Percentiles rank a stretch among this genome's conserved stretches.
Evolutionary conservation across 2,329 filamentous ascomycete species (phyloP).

Genomic region (Microdochium bolleyi): DNA sequence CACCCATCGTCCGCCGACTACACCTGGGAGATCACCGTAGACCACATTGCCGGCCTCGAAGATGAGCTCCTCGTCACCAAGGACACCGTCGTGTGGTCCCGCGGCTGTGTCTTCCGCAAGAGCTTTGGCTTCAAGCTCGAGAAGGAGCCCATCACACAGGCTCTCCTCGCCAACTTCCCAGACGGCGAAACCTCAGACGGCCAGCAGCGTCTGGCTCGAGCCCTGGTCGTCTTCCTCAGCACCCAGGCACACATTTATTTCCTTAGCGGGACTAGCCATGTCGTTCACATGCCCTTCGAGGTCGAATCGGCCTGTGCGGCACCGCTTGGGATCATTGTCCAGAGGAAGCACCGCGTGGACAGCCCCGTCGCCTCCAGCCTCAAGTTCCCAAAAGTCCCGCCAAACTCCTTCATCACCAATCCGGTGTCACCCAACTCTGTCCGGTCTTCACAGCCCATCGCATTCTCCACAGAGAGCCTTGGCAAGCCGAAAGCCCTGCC

Average conservation of each 20-base stretch:
- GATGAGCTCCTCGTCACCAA: constrained; percentile 77
- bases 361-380: constrained; percentile 42
- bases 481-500: constrained; percentile 47
- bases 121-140: constrained; percentile 81
- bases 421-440: constrained; percentile 47
- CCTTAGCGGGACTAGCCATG: constrained; percentile 76
- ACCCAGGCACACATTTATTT: constrained; percentile 93
- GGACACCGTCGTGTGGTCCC: constrained; percentile 78
- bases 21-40: constrained; percentile 60
- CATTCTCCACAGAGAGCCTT: constrained; percentile 49
- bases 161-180: constrained; percentile 76
- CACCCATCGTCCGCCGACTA: constrained; percentile 62
- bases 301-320: constrained; percentile 80
- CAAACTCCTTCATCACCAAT: constrained; percentile 75
- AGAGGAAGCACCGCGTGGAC: constrained; percentile 60
- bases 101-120: constrained; percentile 76
- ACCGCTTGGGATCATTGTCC: constrained; percentile 75
- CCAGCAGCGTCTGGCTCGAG: constrained; percentile 41
- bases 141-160: constrained; percentile 79
- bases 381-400: constrained; percentile 56
- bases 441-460: constrained; percentile 37
- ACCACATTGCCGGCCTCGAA: constrained; percentile 39
- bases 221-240: constrained; percentile 84
- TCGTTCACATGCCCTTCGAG: constrained; percentile 91
- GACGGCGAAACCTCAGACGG: constrained; percentile 30